These are phyloP conservation scores for Acer campestre DNA, from an alignment of 345 rosid genomes.

Conservation along the genomic window DNA sequence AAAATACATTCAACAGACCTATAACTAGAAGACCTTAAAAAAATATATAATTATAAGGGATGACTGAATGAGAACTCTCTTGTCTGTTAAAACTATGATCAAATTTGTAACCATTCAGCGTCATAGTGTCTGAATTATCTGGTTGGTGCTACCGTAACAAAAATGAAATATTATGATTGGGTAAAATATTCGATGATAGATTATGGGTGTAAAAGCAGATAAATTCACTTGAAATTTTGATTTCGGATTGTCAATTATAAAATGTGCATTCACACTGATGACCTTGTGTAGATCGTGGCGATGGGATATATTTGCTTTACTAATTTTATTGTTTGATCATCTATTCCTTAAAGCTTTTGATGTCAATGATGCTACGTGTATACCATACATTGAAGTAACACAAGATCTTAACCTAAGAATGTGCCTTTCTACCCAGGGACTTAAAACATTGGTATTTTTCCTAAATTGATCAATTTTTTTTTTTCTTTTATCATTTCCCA, in stretches of 20 bases:
- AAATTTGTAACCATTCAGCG: background rate
- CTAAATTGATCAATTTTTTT: background rate
- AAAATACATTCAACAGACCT: background rate
- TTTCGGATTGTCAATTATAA: background rate
- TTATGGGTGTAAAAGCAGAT: background rate
- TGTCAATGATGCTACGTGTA: background rate
- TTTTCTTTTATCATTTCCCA: constrained; percentile 32
- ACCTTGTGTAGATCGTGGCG: background rate
- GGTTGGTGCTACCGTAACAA: background rate
- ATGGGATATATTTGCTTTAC: background rate
- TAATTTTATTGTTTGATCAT: background rate
- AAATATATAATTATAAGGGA: background rate
- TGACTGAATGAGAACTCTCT: background rate
- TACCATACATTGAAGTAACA: background rate
- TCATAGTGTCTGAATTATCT: background rate
- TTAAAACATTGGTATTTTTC: background rate
- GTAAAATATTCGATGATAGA: background rate
- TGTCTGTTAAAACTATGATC: background rate
- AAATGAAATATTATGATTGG: background rate
- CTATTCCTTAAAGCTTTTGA: background rate
- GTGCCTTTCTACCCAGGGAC: background rate
- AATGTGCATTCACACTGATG: background rate
- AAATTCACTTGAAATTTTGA: background rate
- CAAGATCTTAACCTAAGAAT: background rate
- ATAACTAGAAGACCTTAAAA: background rate